phyloP scores from a whole-genome alignment of 1,284 basidiomycete species.

The Cryptococcus sp. region DNA sequence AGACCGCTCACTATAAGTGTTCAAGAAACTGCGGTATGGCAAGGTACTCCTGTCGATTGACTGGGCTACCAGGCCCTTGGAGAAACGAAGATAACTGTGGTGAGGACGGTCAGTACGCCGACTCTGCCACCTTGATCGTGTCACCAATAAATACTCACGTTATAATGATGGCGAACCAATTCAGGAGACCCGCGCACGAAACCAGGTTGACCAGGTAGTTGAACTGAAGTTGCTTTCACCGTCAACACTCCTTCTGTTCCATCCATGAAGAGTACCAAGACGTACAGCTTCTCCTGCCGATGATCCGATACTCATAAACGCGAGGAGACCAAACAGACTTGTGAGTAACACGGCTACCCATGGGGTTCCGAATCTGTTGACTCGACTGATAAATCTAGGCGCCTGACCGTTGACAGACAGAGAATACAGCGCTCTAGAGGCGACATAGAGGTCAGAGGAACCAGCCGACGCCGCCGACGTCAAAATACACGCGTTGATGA shows the following conservation, averaged over 20 bases:
- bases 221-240: too few species aligned
- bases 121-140: too few species aligned
- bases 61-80: constrained; percentile 2
- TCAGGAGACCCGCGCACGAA: too few species aligned
- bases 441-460: not conserved
- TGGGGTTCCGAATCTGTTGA: not conserved
- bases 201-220: too few species aligned
- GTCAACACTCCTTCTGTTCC: too few species aligned
- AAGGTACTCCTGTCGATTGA: constrained; percentile 16
- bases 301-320: too few species aligned
- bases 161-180: too few species aligned
- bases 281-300: too few species aligned
- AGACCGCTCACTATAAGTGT: constrained; percentile 12
- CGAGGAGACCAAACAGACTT: too few species aligned
- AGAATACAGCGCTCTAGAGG: not conserved
- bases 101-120: too few species aligned
- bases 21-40: constrained; percentile 22
- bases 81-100: constrained; percentile 4
- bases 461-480: constrained; percentile 19
- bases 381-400: not conserved
- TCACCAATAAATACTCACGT: too few species aligned
- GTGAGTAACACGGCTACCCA: not conserved
- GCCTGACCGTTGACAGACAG: not conserved
- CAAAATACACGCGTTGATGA: constrained; percentile 51
- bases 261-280: too few species aligned